Evolutionary conservation across 1,284 basidiomycete genomes (phyloP).

Genomic region (Stereum hirsutum): DNA sequence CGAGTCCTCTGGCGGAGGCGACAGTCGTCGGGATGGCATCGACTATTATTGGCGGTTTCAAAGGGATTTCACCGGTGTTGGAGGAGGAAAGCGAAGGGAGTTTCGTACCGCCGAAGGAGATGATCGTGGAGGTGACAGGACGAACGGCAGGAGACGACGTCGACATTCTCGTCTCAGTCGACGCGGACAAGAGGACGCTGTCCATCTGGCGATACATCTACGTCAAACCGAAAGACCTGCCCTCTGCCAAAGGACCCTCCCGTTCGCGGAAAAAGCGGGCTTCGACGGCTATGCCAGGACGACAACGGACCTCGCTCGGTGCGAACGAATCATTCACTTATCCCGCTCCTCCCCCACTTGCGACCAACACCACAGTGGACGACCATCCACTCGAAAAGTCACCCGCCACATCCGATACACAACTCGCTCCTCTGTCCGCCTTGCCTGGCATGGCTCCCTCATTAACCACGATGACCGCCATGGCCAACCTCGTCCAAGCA

Average conservation of each 20-base stretch:
- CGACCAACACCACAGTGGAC: too few relatives aligned
- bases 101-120: constrained; percentile 47
- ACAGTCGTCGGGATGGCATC: constrained; percentile 55
- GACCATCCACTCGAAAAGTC: constrained; percentile 11
- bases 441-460: constrained; percentile 20
- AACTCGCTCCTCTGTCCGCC: constrained; percentile 13
- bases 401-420: constrained; percentile 11
- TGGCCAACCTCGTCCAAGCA: constrained; percentile 40
- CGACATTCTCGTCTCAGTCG: constrained; percentile 48
- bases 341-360: constrained; percentile 5
- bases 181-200: constrained; percentile 38
- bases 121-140: constrained; percentile 50
- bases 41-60: constrained; percentile 41
- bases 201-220: constrained; percentile 68
- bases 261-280: constrained; percentile 11
- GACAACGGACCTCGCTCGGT: constrained; percentile 5
- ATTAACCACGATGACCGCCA: constrained; percentile 37
- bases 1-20: constrained; percentile 70
- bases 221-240: constrained; percentile 45
- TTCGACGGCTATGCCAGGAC: constrained; percentile 9
- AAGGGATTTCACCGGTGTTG: constrained; percentile 28
- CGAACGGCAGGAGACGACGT: constrained; percentile 32
- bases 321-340: constrained; percentile 9
- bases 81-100: constrained; percentile 46
- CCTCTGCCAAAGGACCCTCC: constrained; percentile 19